These are phyloP conservation scores for Trichoderma atroviride DNA, from an alignment of 2,329 filamentous ascomycete genomes.

Conservation along the genomic window DNA sequence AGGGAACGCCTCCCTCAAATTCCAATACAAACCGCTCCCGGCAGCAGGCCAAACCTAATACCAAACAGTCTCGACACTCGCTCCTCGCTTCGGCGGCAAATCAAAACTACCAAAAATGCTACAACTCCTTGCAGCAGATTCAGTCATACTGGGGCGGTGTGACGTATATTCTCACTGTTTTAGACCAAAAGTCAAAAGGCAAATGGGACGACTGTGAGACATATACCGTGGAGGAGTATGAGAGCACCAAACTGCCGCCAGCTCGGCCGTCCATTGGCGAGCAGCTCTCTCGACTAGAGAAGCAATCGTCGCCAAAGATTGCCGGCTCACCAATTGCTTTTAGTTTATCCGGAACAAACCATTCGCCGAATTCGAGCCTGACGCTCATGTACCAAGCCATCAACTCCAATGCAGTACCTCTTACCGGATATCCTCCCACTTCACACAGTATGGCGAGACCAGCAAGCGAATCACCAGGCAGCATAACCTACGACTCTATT, in stretches of 20 bases:
- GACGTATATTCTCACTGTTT: conserved; percentile 81
- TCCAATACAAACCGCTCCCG: conserved; percentile 16
- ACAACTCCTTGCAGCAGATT: conserved; percentile 79
- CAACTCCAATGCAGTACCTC: conserved; percentile 24
- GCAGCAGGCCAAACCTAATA: conserved; percentile 27
- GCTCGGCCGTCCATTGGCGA: conserved; percentile 40
- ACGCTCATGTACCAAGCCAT: conserved; percentile 74
- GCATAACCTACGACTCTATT: conserved; percentile 64
- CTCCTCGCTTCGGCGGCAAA: conserved; percentile 79
- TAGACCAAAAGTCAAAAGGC: conserved; percentile 86
- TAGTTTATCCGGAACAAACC: conserved; percentile 85
- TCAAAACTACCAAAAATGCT: conserved; percentile 85
- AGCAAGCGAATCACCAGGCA: conserved; percentile 55
- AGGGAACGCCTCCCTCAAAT: conserved; percentile 51
- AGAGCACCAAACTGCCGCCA: conserved; percentile 62
- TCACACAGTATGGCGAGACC: conserved; percentile 33
- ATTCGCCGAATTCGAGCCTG: conserved; percentile 81
- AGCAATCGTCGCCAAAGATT: conserved; percentile 53
- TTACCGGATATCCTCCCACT: conserved; percentile 1
- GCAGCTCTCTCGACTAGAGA: conserved; percentile 50
- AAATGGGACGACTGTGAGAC: conserved; percentile 80
- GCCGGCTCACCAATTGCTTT: conserved; percentile 66
- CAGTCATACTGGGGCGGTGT: conserved; percentile 85
- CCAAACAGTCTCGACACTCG: conserved; percentile 65
- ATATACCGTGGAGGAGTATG: conserved; percentile 73